Evolutionary conservation across 768 basidiomycete species (phyloP).

Genomic region (Gloeophyllum trabeum): DNA sequence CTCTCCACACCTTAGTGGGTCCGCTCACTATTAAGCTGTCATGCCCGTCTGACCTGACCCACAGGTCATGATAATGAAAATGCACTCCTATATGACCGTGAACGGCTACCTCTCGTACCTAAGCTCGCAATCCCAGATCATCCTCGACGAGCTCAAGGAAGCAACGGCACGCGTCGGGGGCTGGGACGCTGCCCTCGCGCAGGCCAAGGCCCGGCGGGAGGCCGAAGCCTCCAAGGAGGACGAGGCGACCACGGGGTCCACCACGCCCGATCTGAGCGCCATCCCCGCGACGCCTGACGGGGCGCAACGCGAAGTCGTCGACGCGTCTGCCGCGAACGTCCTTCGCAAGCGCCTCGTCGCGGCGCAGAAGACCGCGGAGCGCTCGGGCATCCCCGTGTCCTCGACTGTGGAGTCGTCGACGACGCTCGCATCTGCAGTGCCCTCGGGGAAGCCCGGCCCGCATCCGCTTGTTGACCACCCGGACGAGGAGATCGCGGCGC

Average conservation of each 20-base stretch:
- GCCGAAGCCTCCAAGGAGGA: constrained; percentile 14
- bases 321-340: constrained; percentile 36
- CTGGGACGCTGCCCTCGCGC: constrained; percentile 47
- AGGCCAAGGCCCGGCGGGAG: constrained; percentile 31
- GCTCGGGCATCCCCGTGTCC: constrained; percentile 2
- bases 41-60: background rate
- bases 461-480: constrained; percentile 59
- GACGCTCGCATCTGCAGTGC: background rate
- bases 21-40: background rate
- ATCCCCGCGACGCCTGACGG: constrained; percentile 36
- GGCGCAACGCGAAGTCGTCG: constrained; percentile 38
- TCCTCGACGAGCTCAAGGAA: constrained; percentile 32
- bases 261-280: constrained; percentile 15
- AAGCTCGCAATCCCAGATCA: constrained; percentile 30
- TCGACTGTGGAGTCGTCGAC: background rate
- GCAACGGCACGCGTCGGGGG: constrained; percentile 47
- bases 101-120: constrained; percentile 73
- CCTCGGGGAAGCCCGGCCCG: constrained; percentile 11
- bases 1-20: constrained; percentile 70
- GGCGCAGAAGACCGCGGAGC: constrained; percentile 11
- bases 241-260: constrained; percentile 15
- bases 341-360: constrained; percentile 48
- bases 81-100: constrained; percentile 87
- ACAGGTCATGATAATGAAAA: constrained; percentile 85
- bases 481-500: constrained; percentile 43